Evolutionary conservation across 495 filamentous ascomycete genomes (phyloP).

Genomic region (Penicillium subrubescens): DNA sequence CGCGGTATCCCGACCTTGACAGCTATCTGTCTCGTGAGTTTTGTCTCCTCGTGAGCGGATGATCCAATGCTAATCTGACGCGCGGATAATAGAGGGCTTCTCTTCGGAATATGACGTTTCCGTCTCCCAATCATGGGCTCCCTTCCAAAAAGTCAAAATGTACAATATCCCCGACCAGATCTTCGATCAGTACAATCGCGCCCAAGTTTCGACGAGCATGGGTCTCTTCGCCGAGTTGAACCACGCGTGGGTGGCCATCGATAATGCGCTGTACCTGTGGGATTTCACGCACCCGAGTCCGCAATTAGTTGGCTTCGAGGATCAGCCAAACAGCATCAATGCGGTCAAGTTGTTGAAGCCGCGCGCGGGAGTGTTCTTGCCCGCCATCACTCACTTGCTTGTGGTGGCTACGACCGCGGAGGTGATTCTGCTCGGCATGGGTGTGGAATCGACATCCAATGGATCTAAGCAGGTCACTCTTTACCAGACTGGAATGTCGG

Average conservation of each 20-base stretch:
- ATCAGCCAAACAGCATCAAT: constrained; percentile 81
- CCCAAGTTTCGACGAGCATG: constrained; percentile 82
- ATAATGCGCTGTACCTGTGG: constrained; percentile 96
- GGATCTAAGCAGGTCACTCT: constrained; percentile 72
- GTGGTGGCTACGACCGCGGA: constrained; percentile 85
- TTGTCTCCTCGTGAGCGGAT: background rate
- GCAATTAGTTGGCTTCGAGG: constrained; percentile 89
- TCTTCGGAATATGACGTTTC: constrained; percentile 89
- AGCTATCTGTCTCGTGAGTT: constrained; percentile 84
- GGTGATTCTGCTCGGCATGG: constrained; percentile 79
- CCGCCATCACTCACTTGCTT: constrained; percentile 78
- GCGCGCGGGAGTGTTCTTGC: constrained; percentile 78
- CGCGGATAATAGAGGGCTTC: constrained; percentile 62
- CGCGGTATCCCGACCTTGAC: constrained; percentile 86
- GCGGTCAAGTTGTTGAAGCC: constrained; percentile 81
- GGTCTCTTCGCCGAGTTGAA: constrained; percentile 90
- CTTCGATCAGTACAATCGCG: constrained; percentile 84
- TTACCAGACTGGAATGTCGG: constrained; percentile 81
- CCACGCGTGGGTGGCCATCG: constrained; percentile 94
- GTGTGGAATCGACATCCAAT: constrained; percentile 57
- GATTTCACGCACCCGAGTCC: constrained; percentile 89
- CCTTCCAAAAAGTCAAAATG: constrained; percentile 79
- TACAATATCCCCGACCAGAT: constrained; percentile 87
- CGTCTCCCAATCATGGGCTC: constrained; percentile 70
- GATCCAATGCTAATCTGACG: background rate